A percentile compares a stretch with the other conserved stretches of the same genome.
Evolutionary conservation across 139 green algal genomes (phyloP).

Genomic region (Volvox reticuliferus): DNA sequence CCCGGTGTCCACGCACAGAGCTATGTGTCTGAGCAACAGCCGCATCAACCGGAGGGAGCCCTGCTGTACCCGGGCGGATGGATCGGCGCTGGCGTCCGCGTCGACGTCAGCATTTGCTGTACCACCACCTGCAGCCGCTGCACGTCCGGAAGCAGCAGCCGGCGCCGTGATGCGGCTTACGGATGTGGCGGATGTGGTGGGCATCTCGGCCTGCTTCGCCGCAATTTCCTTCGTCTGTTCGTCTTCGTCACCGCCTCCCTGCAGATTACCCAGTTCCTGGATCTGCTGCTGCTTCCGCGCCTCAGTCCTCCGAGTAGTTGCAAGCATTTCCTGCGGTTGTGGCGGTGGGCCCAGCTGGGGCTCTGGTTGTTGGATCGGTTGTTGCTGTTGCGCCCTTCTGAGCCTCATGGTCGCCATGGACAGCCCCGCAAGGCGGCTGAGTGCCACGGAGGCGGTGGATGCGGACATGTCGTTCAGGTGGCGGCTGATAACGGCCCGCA

Average conservation of each 20-base stretch:
- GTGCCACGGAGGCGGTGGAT: neutral
- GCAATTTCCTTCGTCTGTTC: no score
- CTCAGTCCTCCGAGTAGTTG: neutral
- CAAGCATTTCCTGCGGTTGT: neutral
- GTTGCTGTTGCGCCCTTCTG: neutral
- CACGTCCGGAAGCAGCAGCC: neutral
- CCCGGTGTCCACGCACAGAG: neutral
- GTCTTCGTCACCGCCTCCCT: neutral
- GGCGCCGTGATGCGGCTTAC: neutral
- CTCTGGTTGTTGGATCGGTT: neutral
- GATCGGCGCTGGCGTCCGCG: neutral
- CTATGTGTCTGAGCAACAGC: constrained; percentile 3
- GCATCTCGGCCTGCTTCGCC: neutral
- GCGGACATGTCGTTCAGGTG: constrained; percentile 12
- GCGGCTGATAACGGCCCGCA: neutral
- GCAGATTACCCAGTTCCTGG: neutral
- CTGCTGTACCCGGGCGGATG: neutral
- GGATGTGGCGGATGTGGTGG: neutral
- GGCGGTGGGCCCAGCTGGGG: neutral
- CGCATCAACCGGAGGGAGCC: neutral
- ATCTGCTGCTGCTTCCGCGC: neutral
- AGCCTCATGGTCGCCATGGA: constrained; percentile 6
- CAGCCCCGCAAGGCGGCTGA: constrained; percentile 2
- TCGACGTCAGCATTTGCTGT: neutral
- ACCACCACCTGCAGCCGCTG: neutral